These are phyloP conservation scores for Boehmeria nivea DNA, from an alignment of 306 rosid genomes.

Conservation along the genomic window DNA sequence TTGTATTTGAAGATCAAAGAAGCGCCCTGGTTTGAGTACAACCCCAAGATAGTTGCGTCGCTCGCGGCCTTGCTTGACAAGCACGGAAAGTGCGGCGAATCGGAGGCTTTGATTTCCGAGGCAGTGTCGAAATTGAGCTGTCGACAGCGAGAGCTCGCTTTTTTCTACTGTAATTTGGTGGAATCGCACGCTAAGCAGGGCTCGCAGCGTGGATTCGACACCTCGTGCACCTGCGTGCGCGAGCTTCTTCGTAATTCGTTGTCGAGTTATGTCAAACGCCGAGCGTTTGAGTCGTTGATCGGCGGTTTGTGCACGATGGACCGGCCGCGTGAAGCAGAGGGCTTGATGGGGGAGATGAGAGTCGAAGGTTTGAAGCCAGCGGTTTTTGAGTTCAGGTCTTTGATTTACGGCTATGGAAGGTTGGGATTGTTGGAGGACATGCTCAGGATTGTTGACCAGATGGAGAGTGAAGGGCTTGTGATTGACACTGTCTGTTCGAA, in stretches of 20 bases:
- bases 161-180: slow-evolving; percentile 48
- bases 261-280: slow-evolving; percentile 48
- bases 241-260: slow-evolving; percentile 40
- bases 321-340: slow-evolving; percentile 56
- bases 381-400: slow-evolving; percentile 50
- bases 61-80: slow-evolving; percentile 58
- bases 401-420: slow-evolving; percentile 59
- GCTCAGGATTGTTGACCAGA: slow-evolving; percentile 46
- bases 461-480: slow-evolving; percentile 48
- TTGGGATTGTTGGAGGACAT: slow-evolving; percentile 58
- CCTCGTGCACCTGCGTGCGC: slow-evolving; percentile 31
- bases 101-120: slow-evolving; percentile 43
- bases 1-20: slow-evolving; percentile 49
- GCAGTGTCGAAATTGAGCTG: slow-evolving; percentile 36
- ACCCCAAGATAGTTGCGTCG: slow-evolving; percentile 54
- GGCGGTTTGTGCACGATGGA: slow-evolving; percentile 61
- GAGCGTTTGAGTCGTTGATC: slow-evolving; percentile 58
- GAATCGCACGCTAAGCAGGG: slow-evolving; percentile 57
- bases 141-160: slow-evolving; percentile 46
- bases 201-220: slow-evolving; percentile 47
- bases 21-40: slow-evolving; percentile 69
- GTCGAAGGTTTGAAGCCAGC: slow-evolving; percentile 41
- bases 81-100: slow-evolving; percentile 31
- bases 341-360: slow-evolving; percentile 45
- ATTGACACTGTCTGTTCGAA: slow-evolving; percentile 58